Evolutionary conservation across 805 yeast species (phyloP), one percentile per base, ranked within the genome.

Genomic region (Cyberlindnera galapagoensis): DNA sequence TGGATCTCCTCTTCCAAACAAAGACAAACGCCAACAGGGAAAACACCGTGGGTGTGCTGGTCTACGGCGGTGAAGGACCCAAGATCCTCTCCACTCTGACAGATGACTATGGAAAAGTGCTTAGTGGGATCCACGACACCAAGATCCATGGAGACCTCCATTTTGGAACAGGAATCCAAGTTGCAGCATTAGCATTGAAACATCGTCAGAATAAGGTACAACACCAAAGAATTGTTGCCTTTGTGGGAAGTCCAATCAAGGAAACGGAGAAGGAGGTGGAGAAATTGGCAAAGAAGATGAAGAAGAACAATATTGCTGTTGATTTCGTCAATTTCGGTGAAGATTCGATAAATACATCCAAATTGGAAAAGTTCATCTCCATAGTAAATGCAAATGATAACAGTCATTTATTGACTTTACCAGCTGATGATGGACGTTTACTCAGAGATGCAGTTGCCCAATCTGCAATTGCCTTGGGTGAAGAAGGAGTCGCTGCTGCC

Each of bases 141-240:
- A 73, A 71, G 44, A 76, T 92, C 34, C 64, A 67, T 11, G 96
- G 95, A 2, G 57, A 66, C 24, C 55, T 67, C 8, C 83, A 86
- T 51, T 68, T 92, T 36, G 65, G 80, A 18, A 80, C 87, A 23
- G 94, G 94, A 9, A 76, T 92, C 46, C 95, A 88, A 62, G 94
- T 92, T 41, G 97, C 97, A 10, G 80, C 81, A 2, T 62, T 92
- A 51, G 97, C 97, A 13, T 75, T 90, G 53, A 92, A 88, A 56
- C 97, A 90, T 62, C 85, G 98, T 52, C 96, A 87, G 58, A 90
- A 92, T 62, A 87, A 83, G 59, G 80, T 80, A 6, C 97, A 87
- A 57, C 81, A 74, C 45, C 97, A 87, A 62, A 74, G 98, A 45
- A 83, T 92, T 39, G 72, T 92, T 37, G 84, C 76, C 23, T 92